Conservation (phyloP, 1,139 yeast genomes). For the Yamadazyma atlantica region DNA sequence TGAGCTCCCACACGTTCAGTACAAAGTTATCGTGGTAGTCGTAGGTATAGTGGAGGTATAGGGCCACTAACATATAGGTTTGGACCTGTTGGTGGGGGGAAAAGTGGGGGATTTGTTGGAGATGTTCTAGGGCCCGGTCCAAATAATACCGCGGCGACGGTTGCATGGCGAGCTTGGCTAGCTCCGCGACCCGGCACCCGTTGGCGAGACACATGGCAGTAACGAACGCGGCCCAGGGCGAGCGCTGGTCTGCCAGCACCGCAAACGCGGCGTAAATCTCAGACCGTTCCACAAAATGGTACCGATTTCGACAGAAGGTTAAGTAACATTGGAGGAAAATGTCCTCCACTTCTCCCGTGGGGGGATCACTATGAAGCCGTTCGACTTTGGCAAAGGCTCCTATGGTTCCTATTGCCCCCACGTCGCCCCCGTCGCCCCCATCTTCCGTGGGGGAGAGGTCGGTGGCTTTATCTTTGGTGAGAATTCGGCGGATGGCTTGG, state of each 20-base stretch:
- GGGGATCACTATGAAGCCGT: slow-evolving; percentile 4
- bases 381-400: slow-evolving; percentile 4
- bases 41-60: slow-evolving; percentile 13
- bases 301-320: slow-evolving; percentile 12
- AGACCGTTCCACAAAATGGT: slow-evolving; percentile 14
- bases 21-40: slow-evolving; percentile 12
- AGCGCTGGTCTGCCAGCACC: slow-evolving; percentile 7
- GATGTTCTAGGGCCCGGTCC: slow-evolving; percentile 10
- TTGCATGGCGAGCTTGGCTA: slow-evolving; percentile 9
- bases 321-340: slow-evolving; percentile 13
- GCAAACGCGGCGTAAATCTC: slow-evolving; percentile 6
- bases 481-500: slow-evolving; percentile 15
- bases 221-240: slow-evolving; percentile 13
- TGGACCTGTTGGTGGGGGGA: slow-evolving; percentile 13
- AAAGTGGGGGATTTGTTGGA: slow-evolving; percentile 6
- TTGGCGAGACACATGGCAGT: slow-evolving; percentile 12
- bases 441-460: no score
- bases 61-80: slow-evolving; percentile 14
- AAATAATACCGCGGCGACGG: slow-evolving; percentile 13
- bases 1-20: slow-evolving; percentile 17
- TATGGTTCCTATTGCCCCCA: slow-evolving; percentile 6
- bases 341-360: slow-evolving; percentile 9
- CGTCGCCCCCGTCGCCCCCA: not conserved
- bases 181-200: slow-evolving; percentile 14
- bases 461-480: slow-evolving; percentile 16